Evolutionary conservation across 768 basidiomycete genomes (phyloP), one percentile per base, ranked within the genome.

Genomic region (Candolleomyces efflorescens): DNA sequence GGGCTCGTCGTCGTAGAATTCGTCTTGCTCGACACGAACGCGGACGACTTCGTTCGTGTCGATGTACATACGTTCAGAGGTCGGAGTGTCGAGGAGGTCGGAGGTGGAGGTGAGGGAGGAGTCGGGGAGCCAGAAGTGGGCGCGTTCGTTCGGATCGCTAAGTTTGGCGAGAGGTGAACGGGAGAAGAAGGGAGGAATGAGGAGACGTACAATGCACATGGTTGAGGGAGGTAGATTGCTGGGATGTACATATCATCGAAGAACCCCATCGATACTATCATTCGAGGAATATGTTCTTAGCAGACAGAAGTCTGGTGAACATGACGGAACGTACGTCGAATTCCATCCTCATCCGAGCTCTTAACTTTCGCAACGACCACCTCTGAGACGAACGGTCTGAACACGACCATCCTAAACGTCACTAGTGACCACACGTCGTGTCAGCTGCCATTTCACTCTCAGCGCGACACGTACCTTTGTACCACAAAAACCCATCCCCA

Each of bases 231-330:
- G 58, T 92, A 87, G 3, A 82, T 75, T 0, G 82, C 72, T 0
- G 94, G 92, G 47, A 98, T 82, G 67, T 92, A 91, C 22, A 98
- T 87, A 64, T 98, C 94, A 71, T 94, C 92, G 66, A 98, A 98
- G 77, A 98, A 98, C 18, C 87, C 89, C 17, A 97, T 70, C 20
- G 88, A 83, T 24, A 96, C 94, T 96, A 64, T 32, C 54, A n/a
- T n/a, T n/a, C n/a, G n/a, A n/a, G n/a, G n/a, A n/a, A n/a, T n/a
- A n/a, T n/a, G n/a, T n/a, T n/a, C n/a, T n/a, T n/a, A n/a, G n/a
- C n/a, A n/a, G 10, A 15, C 52, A 46, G 23, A 37, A 20, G 47
- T 55, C 54, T 32, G 27, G 18, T 26, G 32, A 49, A 13, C 5
- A 18, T 6, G 5, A n/a, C 18, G 9, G 38, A 15, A 76, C 90